Evolutionary conservation across 768 basidiomycete species (phyloP).

Genomic region (Lactarius vividus): DNA sequence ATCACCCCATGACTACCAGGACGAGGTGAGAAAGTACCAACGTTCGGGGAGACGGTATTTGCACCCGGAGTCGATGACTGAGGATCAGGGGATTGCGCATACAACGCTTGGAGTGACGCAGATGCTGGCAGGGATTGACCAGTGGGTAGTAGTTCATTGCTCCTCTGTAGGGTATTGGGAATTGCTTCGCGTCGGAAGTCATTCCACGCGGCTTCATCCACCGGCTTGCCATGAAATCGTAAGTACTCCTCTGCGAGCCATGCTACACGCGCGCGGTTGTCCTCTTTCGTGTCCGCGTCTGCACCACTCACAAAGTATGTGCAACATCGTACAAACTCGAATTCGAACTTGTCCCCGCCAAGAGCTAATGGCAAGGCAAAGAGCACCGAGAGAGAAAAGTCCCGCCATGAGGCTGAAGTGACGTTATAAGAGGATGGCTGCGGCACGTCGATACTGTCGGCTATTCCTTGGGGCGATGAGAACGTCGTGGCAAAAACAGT

Average conservation of each 20-base stretch:
- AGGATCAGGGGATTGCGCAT: constrained; percentile 47
- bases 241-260: constrained; percentile 72
- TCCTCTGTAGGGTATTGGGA: constrained; percentile 38
- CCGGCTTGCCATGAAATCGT: constrained; percentile 52
- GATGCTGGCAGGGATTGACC: constrained; percentile 39
- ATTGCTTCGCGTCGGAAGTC: constrained; percentile 53
- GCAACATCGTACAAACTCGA: constrained; percentile 67
- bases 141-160: constrained; percentile 29
- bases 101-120: constrained; percentile 53
- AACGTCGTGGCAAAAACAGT: constrained; percentile 76
- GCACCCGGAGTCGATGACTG: constrained; percentile 19
- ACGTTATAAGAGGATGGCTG: constrained; percentile 23
- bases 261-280: constrained; percentile 45
- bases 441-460: constrained; percentile 11
- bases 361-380: constrained; percentile 59
- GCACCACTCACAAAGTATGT: constrained; percentile 61
- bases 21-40: constrained; percentile 33
- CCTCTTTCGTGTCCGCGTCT: constrained; percentile 38
- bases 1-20: constrained; percentile 15
- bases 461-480: constrained; percentile 13
- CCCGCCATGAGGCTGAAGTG: constrained; percentile 47
- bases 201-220: constrained; percentile 54
- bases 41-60: constrained; percentile 35
- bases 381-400: constrained; percentile 60
- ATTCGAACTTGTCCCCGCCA: constrained; percentile 57